Conservation (phyloP, 139 green algal genomes). For the Edaphochlamys debaryana region DNA sequence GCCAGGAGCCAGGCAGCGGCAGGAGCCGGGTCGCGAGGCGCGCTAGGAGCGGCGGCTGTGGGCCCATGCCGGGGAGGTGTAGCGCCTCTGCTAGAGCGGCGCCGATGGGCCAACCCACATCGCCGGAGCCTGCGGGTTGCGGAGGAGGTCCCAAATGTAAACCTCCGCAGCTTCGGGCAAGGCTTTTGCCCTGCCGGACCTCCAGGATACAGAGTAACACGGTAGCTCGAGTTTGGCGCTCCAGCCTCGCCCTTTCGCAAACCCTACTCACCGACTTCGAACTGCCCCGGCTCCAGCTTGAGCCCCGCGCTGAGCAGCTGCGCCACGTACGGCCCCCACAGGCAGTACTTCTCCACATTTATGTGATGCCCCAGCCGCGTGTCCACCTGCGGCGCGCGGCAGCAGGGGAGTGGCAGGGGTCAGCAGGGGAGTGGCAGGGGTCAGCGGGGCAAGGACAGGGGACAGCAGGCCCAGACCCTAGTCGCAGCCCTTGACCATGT, state of each 20-base stretch:
- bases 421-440: too few relatives aligned
- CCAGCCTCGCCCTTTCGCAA: too few relatives aligned
- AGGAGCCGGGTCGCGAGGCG: slow-evolving; percentile 9
- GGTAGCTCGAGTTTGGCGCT: too few relatives aligned
- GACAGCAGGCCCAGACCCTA: too few relatives aligned
- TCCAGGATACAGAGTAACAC: too few relatives aligned
- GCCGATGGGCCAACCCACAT: slow-evolving; percentile 83
- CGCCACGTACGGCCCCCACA: slow-evolving; percentile 80
- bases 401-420: too few relatives aligned
- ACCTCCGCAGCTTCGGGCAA: too few relatives aligned
- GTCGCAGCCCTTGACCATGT: too few relatives aligned
- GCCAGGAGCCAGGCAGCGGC: neutral
- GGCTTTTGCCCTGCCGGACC: too few relatives aligned
- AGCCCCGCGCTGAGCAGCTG: slow-evolving; percentile 76
- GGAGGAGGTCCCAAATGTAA: too few relatives aligned
- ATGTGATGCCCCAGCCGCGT: slow-evolving; percentile 51
- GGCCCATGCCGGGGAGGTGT: slow-evolving; percentile 50
- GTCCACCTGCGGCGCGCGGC: too few relatives aligned
- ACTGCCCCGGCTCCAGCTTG: slow-evolving; percentile 51
- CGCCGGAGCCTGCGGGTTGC: slow-evolving; percentile 50
- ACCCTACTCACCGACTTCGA: slow-evolving; percentile 53
- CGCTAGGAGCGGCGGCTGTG: neutral
- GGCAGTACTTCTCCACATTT: slow-evolving; percentile 85
- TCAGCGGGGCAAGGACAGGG: too few relatives aligned
- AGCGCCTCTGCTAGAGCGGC: slow-evolving; percentile 78